These are phyloP conservation scores for Myriosclerotinia curreyana DNA, from an alignment of 2,329 filamentous ascomycete genomes.

Conservation along the genomic window DNA sequence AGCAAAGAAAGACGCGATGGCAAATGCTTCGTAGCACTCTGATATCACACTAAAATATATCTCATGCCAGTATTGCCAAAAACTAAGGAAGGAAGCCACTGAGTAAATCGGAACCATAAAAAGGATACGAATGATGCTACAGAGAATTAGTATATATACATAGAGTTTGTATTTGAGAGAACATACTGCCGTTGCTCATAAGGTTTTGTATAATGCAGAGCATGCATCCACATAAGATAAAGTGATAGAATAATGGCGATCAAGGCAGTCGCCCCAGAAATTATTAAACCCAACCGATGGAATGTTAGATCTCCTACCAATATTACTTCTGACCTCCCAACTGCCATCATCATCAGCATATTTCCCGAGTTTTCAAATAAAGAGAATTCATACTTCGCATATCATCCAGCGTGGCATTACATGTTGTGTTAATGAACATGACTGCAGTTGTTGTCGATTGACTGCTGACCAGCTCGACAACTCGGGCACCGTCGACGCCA, in stretches of 20 bases:
- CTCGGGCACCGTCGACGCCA: slow-evolving; percentile 17
- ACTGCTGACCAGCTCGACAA: slow-evolving; percentile 17
- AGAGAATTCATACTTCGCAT: slow-evolving; percentile 38
- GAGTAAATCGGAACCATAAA: slow-evolving; percentile 85
- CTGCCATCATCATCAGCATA: slow-evolving; percentile 34
- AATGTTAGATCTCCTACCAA: slow-evolving; percentile 52
- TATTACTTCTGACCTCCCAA: slow-evolving; percentile 43
- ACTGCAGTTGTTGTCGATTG: slow-evolving; percentile 13
- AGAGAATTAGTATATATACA: slow-evolving; percentile 22
- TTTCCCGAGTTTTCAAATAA: slow-evolving; percentile 4
- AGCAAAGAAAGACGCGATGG: slow-evolving; percentile 82
- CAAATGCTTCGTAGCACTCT: slow-evolving; percentile 87
- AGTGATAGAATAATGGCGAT: slow-evolving; percentile 53
- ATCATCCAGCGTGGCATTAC: slow-evolving; percentile 41
- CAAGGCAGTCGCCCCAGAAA: slow-evolving; percentile 49
- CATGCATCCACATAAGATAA: slow-evolving; percentile 58
- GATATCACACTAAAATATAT: slow-evolving; percentile 79
- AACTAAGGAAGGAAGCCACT: slow-evolving; percentile 68
- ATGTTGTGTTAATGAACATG: slow-evolving; percentile 30
- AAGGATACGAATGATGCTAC: slow-evolving; percentile 79
- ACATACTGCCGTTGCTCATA: slow-evolving; percentile 56
- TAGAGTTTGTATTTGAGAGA: not conserved
- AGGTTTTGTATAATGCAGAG: slow-evolving; percentile 58
- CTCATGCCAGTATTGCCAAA: slow-evolving; percentile 71
- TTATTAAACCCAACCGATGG: slow-evolving; percentile 53